These are phyloP conservation scores for Ophiostoma novo-ulmi DNA, from an alignment of 2,329 filamentous ascomycete genomes.

Conservation along the genomic window DNA sequence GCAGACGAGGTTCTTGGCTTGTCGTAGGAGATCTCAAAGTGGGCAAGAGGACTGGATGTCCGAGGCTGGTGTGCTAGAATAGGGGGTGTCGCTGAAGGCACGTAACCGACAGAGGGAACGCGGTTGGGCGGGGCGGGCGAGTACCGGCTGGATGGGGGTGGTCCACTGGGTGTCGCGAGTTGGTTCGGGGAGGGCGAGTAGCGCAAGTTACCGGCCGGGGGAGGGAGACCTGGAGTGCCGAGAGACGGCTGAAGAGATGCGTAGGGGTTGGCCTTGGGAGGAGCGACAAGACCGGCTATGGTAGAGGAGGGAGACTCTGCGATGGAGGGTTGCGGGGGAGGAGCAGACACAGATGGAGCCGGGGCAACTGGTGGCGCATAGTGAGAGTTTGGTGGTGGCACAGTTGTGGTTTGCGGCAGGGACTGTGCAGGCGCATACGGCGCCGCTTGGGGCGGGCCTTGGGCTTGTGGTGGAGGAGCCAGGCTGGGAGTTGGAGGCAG, in stretches of 20 bases:
- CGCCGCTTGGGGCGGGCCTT: constrained; percentile 28
- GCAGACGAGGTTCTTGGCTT: constrained; percentile 28
- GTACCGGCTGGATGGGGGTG: constrained; percentile 48
- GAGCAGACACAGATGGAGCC: not conserved
- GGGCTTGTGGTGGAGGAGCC: constrained; percentile 18
- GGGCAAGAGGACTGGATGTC: constrained; percentile 61
- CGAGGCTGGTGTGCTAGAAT: constrained; percentile 55
- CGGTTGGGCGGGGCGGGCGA: constrained; percentile 44
- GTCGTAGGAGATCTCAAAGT: constrained; percentile 53
- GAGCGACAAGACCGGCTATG: constrained; percentile 42
- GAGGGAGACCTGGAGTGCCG: constrained; percentile 9
- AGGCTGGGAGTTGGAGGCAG: constrained; percentile 10
- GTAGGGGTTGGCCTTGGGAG: constrained; percentile 51
- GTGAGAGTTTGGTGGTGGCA: not conserved
- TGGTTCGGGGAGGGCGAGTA: constrained; percentile 59
- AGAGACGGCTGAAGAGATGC: constrained; percentile 41
- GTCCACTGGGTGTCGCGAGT: constrained; percentile 36
- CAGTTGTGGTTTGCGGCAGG: not conserved
- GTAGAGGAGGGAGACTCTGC: constrained; percentile 14
- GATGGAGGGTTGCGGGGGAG: not conserved
- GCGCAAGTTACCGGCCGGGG: constrained; percentile 37
- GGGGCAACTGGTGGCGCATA: constrained; percentile 22
- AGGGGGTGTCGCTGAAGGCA: constrained; percentile 36
- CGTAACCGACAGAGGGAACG: constrained; percentile 39
- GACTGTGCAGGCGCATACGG: constrained; percentile 25